phyloP scores from a whole-genome alignment of 768 basidiomycete genomes.

The Mycena pura region DNA sequence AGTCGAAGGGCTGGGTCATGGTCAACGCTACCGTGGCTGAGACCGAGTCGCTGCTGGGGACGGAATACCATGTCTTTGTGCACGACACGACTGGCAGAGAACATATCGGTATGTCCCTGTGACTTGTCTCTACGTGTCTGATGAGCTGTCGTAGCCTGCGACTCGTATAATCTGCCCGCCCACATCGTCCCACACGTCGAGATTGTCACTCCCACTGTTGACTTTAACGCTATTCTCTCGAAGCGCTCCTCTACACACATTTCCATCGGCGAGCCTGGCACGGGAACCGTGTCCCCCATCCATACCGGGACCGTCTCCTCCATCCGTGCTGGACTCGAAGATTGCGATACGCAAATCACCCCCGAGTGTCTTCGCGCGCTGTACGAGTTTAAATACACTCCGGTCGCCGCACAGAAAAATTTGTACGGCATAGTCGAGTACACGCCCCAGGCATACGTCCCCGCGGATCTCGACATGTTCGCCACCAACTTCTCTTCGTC shows the following conservation, averaged over 20 bases:
- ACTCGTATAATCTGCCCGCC: conserved; percentile 40
- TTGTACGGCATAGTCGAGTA: conserved; percentile 6
- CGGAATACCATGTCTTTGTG: conserved; percentile 50
- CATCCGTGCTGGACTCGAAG: background rate
- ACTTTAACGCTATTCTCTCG: conserved; percentile 35
- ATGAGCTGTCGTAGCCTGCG: conserved; percentile 34
- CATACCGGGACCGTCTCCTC: background rate
- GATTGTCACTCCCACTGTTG: conserved; percentile 43
- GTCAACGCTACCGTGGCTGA: conserved; percentile 46
- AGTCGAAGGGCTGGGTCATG: conserved; percentile 46
- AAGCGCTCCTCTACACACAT: background rate
- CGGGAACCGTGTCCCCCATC: background rate
- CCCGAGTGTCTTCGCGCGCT: conserved; percentile 6
- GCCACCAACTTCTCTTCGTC: background rate
- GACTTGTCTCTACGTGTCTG: background rate
- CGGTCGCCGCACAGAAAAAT: background rate
- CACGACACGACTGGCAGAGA: conserved; percentile 42
- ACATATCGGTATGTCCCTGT: conserved; percentile 42
- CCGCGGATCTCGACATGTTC: conserved; percentile 11
- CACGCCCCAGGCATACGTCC: conserved; percentile 3
- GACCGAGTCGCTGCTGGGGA: conserved; percentile 45
- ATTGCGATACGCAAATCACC: conserved; percentile 11
- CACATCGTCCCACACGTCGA: conserved; percentile 47
- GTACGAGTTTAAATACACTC: background rate
- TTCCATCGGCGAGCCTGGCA: background rate